Evolutionary conservation across 371 early-diverging fungal species (phyloP), one percentile per base, ranked within the genome.

Genomic region (Mortierella sp.): DNA sequence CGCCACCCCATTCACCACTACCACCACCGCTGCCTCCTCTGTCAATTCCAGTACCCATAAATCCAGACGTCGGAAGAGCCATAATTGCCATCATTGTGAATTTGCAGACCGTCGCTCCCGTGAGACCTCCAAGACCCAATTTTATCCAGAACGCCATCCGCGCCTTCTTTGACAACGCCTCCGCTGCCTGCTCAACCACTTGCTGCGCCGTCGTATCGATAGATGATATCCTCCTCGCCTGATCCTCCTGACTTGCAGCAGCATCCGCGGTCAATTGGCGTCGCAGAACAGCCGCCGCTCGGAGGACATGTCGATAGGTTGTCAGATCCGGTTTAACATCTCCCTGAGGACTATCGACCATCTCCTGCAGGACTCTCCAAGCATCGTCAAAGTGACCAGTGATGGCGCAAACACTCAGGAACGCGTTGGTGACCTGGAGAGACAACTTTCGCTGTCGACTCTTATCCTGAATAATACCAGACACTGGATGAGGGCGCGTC

Each of bases 381-480:
- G 83, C 78, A 34, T 65, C 39, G n/a, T 83, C 76, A 68, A 83
- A 77, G n/a, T 83, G 75, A 0, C 78, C 78, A 7, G 78, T 68
- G 24, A 72, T 58, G 1, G 75, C 75, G 24, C 83, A 83, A 22
- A 83, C 79, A 40, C 72, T 26, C 61, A 83, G 43, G 50, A 75
- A 83, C 9, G 76, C 75, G 41, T 83, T 83, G n/a, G 73, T 72
- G 26, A 83, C 79, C 8, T 63, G 58, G 1, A 71, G 68, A 2
- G 83, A 74, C 7, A 73, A 76, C 6, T 19, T 61, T 19, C 47
- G 39, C n/a, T 44, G 70, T 16, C 39, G 29, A 14, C 48, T 43
- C 26, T 16, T 24, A 50, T 41, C 50, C n/a, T 26, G 34, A 19
- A 50, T 45, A 1, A 14, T 47, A 4, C 31, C 31, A 14, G 64